Evolutionary conservation across 352 stramenopile species (phyloP).

Genomic region (Phytophthora nicotianae): DNA sequence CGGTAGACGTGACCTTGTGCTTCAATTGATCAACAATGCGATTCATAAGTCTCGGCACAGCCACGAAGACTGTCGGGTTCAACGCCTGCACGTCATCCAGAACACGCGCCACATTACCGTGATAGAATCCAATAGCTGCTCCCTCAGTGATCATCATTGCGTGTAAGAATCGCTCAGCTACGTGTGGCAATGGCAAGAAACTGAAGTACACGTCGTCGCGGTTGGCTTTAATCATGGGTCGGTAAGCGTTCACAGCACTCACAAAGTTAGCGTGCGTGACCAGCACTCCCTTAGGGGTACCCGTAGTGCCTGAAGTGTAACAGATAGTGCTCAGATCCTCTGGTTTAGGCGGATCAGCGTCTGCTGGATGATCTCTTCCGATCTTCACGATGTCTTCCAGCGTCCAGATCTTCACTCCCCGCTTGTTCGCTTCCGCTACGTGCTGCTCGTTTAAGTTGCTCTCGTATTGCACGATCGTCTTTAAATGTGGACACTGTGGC

Average conservation of each 20-base stretch:
- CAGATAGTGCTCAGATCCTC: slow-evolving; percentile 92
- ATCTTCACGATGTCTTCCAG: slow-evolving; percentile 38
- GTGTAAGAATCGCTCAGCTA: slow-evolving; percentile 93
- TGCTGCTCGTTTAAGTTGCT: slow-evolving; percentile 33
- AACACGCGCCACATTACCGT: slow-evolving; percentile 82
- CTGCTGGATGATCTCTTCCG: slow-evolving; percentile 37
- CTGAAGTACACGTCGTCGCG: slow-evolving; percentile 91
- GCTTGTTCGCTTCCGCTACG: slow-evolving; percentile 17
- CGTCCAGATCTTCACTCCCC: slow-evolving; percentile 41
- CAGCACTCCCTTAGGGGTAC: slow-evolving; percentile 62
- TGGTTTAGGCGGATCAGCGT: slow-evolving; percentile 48
- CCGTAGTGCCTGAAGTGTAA: slow-evolving; percentile 75
- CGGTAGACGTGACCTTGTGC: slow-evolving; percentile 43
- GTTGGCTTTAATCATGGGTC: slow-evolving; percentile 18
- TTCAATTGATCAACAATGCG: slow-evolving; percentile 94
- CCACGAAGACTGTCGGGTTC: slow-evolving; percentile 88
- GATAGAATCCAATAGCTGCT: slow-evolving; percentile 70
- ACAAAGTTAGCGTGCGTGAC: slow-evolving; percentile 52
- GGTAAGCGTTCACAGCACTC: slow-evolving; percentile 28
- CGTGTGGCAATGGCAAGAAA: slow-evolving; percentile 96
- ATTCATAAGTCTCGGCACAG: slow-evolving; percentile 93
- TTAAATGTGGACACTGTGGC: slow-evolving; percentile 42
- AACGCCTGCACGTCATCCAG: slow-evolving; percentile 90
- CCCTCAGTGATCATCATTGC: slow-evolving; percentile 85
- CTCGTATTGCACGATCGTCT: slow-evolving; percentile 54